Evolutionary conservation across 176 grass and related monocot genomes (phyloP).

Genomic region (Guadua angustifolia): DNA sequence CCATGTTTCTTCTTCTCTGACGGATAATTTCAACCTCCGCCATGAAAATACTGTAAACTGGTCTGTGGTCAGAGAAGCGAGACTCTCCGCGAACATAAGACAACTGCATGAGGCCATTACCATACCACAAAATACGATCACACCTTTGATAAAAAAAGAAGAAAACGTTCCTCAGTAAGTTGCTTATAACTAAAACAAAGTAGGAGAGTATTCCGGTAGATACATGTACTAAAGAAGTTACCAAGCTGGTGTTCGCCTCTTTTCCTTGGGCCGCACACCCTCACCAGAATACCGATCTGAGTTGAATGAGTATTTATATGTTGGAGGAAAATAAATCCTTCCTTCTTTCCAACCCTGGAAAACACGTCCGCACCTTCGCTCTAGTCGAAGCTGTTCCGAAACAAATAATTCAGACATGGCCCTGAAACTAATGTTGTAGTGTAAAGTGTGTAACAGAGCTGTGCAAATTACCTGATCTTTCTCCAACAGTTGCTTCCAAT

Average conservation of each 20-base stretch:
- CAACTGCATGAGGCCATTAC: constrained; percentile 72
- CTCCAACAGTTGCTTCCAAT: constrained; percentile 92
- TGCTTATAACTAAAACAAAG: not conserved
- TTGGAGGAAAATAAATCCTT: constrained; percentile 94
- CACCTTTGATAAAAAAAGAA: constrained; percentile 57
- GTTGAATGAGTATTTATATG: constrained; percentile 98
- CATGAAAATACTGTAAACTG: constrained; percentile 82
- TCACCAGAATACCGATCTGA: constrained; percentile 89
- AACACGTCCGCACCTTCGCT: constrained; percentile 76
- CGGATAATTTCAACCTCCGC: constrained; percentile 85
- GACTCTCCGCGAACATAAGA: constrained; percentile 87
- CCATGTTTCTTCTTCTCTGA: constrained; percentile 66
- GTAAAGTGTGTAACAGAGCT: not conserved
- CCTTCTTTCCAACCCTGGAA: constrained; percentile 98
- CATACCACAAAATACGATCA: constrained; percentile 90
- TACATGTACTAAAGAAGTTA: constrained; percentile 44
- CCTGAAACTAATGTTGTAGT: not conserved
- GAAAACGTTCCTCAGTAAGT: not conserved
- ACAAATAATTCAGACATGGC: constrained; percentile 36
- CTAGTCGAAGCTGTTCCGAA: constrained; percentile 75
- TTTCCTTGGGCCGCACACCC: constrained; percentile 75
- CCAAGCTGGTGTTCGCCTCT: constrained; percentile 93
- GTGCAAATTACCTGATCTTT: constrained; percentile 80
- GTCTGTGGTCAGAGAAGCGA: constrained; percentile 90
- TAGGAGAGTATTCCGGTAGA: not conserved